Percentiles rank a stretch among this genome's conserved stretches.
Conservation (phyloP, 2,329 filamentous ascomycete species). For the Plectosphaerella sp. region DNA sequence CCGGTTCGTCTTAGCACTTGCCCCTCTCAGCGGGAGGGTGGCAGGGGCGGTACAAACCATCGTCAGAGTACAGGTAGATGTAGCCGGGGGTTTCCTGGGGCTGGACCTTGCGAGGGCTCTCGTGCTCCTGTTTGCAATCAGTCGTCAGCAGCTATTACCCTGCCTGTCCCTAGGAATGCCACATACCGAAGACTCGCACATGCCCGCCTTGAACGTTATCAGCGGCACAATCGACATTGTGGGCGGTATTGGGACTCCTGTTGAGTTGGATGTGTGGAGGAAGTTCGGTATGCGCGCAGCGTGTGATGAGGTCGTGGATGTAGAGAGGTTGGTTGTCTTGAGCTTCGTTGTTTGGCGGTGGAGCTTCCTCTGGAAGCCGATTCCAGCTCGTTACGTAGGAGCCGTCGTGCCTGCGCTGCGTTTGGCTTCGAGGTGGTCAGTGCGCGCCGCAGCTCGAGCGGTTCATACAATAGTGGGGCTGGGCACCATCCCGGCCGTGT, state of each 20-base stretch:
- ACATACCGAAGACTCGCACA: constrained; percentile 75
- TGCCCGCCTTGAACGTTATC: constrained; percentile 95
- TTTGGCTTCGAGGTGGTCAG: too few relatives aligned
- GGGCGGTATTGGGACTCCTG: constrained; percentile 3
- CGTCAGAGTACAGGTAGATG: constrained; percentile 87
- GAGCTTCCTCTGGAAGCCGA: constrained; percentile 1
- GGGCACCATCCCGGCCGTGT: too few relatives aligned
- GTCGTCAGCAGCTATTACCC: not conserved
- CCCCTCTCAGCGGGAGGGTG: not conserved
- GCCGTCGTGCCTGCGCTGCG: not conserved
- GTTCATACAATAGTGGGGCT: too few relatives aligned
- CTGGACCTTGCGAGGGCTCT: constrained; percentile 66
- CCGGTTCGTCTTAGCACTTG: not conserved
- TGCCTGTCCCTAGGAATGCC: not conserved
- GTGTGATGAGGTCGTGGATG: not conserved
- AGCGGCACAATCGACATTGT: constrained; percentile 79
- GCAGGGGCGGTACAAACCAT: constrained; percentile 54
- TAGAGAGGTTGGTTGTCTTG: not conserved
- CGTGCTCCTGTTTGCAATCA: constrained; percentile 31
- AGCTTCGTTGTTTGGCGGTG: constrained; percentile 1
- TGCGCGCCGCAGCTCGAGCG: too few relatives aligned
- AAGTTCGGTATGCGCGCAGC: not conserved
- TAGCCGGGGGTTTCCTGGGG: constrained; percentile 73
- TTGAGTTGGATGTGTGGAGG: not conserved
- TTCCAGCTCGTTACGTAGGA: constrained; percentile 1